Percentiles rank a stretch among this genome's conserved stretches.
Evolutionary conservation across 1,139 yeast species (phyloP).

Genomic region (Blastobotrys arbuscula): DNA sequence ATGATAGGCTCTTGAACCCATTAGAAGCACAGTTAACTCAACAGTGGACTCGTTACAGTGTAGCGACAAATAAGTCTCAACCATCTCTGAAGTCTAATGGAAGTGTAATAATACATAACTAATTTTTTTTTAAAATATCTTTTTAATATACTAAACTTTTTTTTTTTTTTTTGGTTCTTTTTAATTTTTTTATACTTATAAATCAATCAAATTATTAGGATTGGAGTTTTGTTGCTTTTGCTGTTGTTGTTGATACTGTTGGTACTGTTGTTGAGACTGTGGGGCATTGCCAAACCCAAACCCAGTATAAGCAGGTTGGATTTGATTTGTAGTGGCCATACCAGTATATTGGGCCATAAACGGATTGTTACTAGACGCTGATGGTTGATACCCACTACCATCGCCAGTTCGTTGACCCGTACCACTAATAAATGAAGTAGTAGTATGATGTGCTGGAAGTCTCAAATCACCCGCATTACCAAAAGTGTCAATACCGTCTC

Average conservation of each 20-base stretch:
- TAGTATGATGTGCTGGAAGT: slow-evolving; percentile 90
- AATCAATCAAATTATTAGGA: slow-evolving; percentile 28
- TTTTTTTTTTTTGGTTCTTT: background rate
- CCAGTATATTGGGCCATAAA: slow-evolving; percentile 77
- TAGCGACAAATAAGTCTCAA: background rate
- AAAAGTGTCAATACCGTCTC: slow-evolving; percentile 91
- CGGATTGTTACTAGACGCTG: slow-evolving; percentile 53
- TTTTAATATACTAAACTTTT: background rate
- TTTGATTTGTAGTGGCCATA: slow-evolving; percentile 50
- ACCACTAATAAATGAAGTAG: slow-evolving; percentile 75
- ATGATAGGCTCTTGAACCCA: background rate
- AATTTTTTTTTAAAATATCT: background rate
- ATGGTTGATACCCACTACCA: slow-evolving; percentile 32
- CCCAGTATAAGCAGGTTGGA: slow-evolving; percentile 74
- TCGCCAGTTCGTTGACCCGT: slow-evolving; percentile 48
- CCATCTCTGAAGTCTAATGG: background rate
- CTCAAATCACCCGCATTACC: slow-evolving; percentile 90
- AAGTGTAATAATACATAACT: background rate
- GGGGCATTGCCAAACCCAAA: slow-evolving; percentile 83
- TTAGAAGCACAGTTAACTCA: background rate
- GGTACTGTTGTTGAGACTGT: slow-evolving; percentile 32
- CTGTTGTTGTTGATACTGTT: slow-evolving; percentile 22
- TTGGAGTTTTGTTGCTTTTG: slow-evolving; percentile 11
- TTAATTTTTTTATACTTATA: slow-evolving; percentile 13
- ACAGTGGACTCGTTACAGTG: background rate